A percentile compares a stretch with the other conserved stretches of the same genome.
phyloP scores from a whole-genome alignment of 345 rosid genomes.

The Luvunga scandens region DNA sequence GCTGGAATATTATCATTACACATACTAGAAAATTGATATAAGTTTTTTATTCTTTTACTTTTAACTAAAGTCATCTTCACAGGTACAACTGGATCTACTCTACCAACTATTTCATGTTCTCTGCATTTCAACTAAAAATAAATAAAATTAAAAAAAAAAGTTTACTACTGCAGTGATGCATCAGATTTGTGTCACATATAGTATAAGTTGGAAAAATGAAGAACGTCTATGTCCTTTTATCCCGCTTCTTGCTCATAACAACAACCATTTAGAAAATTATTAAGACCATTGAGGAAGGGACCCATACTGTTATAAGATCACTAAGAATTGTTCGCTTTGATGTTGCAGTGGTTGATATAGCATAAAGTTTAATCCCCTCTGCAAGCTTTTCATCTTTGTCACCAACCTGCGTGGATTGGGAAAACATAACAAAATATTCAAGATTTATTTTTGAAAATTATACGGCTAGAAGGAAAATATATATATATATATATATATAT shows the following conservation, averaged over 20 bases:
- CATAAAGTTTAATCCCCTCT: conserved; percentile 89
- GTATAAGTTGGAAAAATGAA: neutral
- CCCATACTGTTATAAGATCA: conserved; percentile 80
- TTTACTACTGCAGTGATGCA: neutral
- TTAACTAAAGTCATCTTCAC: neutral
- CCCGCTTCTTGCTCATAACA: neutral
- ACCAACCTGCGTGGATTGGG: conserved; percentile 60
- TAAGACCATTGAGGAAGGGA: neutral
- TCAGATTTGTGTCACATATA: neutral
- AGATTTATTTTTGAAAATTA: neutral
- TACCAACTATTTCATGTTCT: neutral
- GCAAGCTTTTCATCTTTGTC: conserved; percentile 94
- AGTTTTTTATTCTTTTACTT: neutral
- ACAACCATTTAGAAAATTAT: neutral
- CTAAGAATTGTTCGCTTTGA: conserved; percentile 82
- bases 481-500: neutral
- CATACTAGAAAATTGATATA: neutral
- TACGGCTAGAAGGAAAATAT: neutral
- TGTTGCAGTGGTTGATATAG: conserved; percentile 69
- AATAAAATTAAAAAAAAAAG: neutral
- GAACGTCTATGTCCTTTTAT: neutral
- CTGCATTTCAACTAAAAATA: neutral
- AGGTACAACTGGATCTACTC: neutral
- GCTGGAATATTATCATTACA: neutral
- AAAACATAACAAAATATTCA: neutral